These are phyloP conservation scores for Alternaria conjuncta DNA, from an alignment of 2,329 filamentous ascomycete species.

Conservation along the genomic window DNA sequence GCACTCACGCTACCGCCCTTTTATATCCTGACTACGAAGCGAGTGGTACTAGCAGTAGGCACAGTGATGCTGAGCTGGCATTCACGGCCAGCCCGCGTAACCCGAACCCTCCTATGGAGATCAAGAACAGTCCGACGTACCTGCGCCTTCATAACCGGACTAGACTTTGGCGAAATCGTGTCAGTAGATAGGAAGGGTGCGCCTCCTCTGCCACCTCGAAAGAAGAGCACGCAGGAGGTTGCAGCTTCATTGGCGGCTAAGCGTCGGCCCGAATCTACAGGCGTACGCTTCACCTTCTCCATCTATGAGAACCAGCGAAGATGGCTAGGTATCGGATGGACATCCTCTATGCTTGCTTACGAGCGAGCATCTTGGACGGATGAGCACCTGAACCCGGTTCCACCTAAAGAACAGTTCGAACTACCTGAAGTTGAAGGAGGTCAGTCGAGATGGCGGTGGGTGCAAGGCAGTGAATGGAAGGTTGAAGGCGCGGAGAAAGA, in stretches of 20 bases:
- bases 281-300: constrained; percentile 94
- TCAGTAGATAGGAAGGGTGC: constrained; percentile 37
- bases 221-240: constrained; percentile 56
- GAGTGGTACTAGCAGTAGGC: constrained; percentile 83
- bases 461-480: constrained; percentile 81
- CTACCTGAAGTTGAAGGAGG: constrained; percentile 71
- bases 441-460: constrained; percentile 78
- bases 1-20: constrained; percentile 80
- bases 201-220: constrained; percentile 50
- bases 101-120: constrained; percentile 87
- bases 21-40: constrained; percentile 82
- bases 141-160: constrained; percentile 77
- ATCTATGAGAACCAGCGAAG: constrained; percentile 95
- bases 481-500: constrained; percentile 72
- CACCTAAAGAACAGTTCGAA: constrained; percentile 74
- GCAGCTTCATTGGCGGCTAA: constrained; percentile 54
- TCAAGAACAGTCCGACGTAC: constrained; percentile 75
- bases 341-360: constrained; percentile 85
- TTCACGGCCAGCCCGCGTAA: constrained; percentile 82
- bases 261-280: constrained; percentile 63
- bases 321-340: constrained; percentile 96
- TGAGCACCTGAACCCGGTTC: constrained; percentile 85
- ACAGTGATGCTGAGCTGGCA: constrained; percentile 92
- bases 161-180: constrained; percentile 68
- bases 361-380: constrained; percentile 94